Evolutionary conservation across 148 eudicot species (phyloP).

Genomic region (Nepenthes gracilis): DNA sequence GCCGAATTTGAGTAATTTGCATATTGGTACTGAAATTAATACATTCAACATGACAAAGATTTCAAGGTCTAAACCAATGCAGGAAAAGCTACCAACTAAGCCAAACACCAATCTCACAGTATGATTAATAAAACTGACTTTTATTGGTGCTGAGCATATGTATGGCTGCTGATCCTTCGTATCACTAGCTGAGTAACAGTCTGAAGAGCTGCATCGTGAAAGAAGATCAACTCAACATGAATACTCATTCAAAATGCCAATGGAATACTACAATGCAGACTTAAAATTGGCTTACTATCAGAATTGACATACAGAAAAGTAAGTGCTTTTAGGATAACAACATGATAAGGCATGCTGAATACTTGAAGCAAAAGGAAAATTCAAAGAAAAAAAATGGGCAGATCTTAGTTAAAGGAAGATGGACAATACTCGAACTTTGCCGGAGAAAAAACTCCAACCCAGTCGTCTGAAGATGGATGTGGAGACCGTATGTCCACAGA

Average conservation of each 20-base stretch:
- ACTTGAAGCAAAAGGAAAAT: not conserved
- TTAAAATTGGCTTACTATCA: too few species aligned
- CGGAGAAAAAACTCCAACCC: conserved; percentile 95
- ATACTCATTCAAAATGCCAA: not conserved
- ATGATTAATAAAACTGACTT: conserved; percentile 26
- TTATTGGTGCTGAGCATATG: conserved; percentile 78
- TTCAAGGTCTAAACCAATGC: not conserved
- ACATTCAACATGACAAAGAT: not conserved
- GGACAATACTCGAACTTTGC: conserved; percentile 36
- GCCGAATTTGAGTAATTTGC: conserved; percentile 33
- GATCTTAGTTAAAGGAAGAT: not conserved
- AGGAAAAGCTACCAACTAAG: not conserved
- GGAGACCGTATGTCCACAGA: conserved; percentile 38
- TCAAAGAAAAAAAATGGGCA: not conserved
- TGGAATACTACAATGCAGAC: too few species aligned
- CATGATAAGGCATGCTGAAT: not conserved
- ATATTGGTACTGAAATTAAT: conserved; percentile 55
- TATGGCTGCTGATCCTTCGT: conserved; percentile 45
- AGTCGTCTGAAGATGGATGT: conserved; percentile 59
- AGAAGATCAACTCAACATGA: conserved; percentile 1
- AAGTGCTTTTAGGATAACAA: not conserved
- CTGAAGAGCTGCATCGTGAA: conserved; percentile 41
- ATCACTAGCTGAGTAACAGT: conserved; percentile 39
- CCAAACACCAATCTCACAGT: not conserved
- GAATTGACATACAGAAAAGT: not conserved